Evolutionary conservation across 345 rosid genomes (phyloP), one percentile per base, ranked within the genome.

Genomic region (Carallia brachiata): DNA sequence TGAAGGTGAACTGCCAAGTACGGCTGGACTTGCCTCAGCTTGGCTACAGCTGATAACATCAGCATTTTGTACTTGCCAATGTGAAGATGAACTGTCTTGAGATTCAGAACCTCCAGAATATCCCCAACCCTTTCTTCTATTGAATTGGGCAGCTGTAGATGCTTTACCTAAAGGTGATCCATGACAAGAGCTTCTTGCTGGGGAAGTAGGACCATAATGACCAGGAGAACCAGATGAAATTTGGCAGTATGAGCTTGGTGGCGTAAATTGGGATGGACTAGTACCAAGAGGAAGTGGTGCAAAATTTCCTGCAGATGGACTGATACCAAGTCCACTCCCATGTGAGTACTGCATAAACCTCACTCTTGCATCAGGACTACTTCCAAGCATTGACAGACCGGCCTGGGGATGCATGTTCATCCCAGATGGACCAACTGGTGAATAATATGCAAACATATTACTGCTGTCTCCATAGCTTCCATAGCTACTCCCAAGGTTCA

Each of bases 221-320:
- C 98, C 97, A 70, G 97, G 96, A 80, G 98, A 90, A 56, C 98
- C 90, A 76, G 76, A 65, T 47, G 92, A 80, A 75, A 80, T 74
- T 60, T 89, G 96, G 82, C 81, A 59, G 70, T 81, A 88, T 54
- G 97, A 79, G 80, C 76, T 85, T 53, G 98, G 97, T 61, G 99
- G 98, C 63, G 98, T 92, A 70, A 90, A 96, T 23, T 96, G 99
- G 1, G 96, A 96, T 7, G 99, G 99, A 82, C 99, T 96, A 50
- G 90, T 89, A 60, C 98, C 99, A 23, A 92, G 95, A 63, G 98
- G 94, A 18, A 92, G 87, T 62, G 99, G 86, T 16, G 95, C 97
- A 73, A 89, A 89, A 84, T 80, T 92, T 81, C 97, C 96, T 55
- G 94, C 90, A 6, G 98, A 92, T 58, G 98, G 97, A 83, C 97